These are phyloP conservation scores for Tylopilus sp. DNA, from an alignment of 768 basidiomycete species.

Conservation along the genomic window DNA sequence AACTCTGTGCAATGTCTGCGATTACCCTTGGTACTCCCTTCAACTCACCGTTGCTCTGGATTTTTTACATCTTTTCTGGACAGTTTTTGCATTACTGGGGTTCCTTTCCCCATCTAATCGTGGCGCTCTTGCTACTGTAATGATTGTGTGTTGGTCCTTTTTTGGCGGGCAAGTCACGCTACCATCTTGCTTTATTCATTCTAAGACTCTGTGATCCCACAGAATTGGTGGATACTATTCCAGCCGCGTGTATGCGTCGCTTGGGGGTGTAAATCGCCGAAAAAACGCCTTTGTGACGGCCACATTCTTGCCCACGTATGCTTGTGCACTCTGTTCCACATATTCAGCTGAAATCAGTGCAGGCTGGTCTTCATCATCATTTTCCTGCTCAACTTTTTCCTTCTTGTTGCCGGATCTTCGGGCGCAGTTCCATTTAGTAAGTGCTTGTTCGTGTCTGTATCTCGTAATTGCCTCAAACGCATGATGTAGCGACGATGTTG, in stretches of 20 bases:
- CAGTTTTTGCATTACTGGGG: slow-evolving; percentile 88
- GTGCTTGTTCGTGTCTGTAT: slow-evolving; percentile 12
- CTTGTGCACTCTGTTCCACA: neutral
- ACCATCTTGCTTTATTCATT: neutral
- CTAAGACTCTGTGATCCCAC: neutral
- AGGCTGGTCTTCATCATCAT: slow-evolving; percentile 82
- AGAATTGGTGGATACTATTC: slow-evolving; percentile 91
- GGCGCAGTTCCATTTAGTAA: slow-evolving; percentile 94
- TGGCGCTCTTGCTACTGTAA: slow-evolving; percentile 78
- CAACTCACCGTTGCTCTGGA: neutral
- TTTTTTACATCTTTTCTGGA: slow-evolving; percentile 5
- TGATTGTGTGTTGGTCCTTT: slow-evolving; percentile 78
- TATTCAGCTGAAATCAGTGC: slow-evolving; percentile 10
- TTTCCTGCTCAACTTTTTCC: slow-evolving; percentile 89
- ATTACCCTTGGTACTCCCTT: slow-evolving; percentile 71
- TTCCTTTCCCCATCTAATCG: slow-evolving; percentile 96
- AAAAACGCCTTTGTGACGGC: slow-evolving; percentile 88
- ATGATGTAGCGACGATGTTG: slow-evolving; percentile 67
- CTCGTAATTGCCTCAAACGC: neutral
- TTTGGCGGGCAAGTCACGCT: slow-evolving; percentile 66
- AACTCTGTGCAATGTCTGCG: slow-evolving; percentile 71
- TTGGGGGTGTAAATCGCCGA: slow-evolving; percentile 68
- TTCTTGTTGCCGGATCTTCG: slow-evolving; percentile 80
- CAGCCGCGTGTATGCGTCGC: slow-evolving; percentile 71
- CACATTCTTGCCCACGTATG: slow-evolving; percentile 82